phyloP scores from a whole-genome alignment of 1,284 basidiomycete genomes.

The Cutaneotrichosporon arboriforme region DNA sequence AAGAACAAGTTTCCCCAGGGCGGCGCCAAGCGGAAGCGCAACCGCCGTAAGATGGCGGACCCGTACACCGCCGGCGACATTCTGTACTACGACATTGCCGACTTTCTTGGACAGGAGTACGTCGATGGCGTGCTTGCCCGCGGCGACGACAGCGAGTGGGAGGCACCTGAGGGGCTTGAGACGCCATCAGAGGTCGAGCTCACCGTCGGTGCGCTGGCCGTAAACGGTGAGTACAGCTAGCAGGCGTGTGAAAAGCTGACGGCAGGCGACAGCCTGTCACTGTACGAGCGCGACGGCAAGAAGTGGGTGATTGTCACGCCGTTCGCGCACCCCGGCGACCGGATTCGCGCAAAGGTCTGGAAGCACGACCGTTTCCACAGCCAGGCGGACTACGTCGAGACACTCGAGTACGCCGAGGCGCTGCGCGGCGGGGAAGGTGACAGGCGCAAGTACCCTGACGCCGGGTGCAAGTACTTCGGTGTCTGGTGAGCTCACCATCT shows the following conservation, averaged over 20 bases:
- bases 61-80: conserved; percentile 69
- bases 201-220: conserved; percentile 50
- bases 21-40: conserved; percentile 27
- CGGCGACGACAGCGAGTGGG: conserved; percentile 9
- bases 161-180: conserved; percentile 45
- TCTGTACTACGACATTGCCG: conserved; percentile 63
- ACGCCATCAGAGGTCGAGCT: conserved; percentile 62
- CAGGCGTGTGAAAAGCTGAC: not conserved
- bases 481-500: conserved; percentile 54
- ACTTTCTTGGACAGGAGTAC: conserved; percentile 60
- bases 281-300: conserved; percentile 37
- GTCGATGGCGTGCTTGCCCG: conserved; percentile 53
- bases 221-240: conserved; percentile 17
- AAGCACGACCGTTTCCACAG: conserved; percentile 61
- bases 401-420: conserved; percentile 61
- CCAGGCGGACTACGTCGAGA: conserved; percentile 66
- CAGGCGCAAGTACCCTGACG: conserved; percentile 32
- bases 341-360: conserved; percentile 64
- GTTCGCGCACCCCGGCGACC: conserved; percentile 75
- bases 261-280: conserved; percentile 25
- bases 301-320: conserved; percentile 75
- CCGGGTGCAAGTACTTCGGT: conserved; percentile 77
- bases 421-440: conserved; percentile 59
- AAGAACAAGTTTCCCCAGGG: conserved; percentile 8
- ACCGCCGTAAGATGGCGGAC: conserved; percentile 52